phyloP scores from a whole-genome alignment of 2,329 filamentous ascomycete species.

The Tolypocladium guangdongense region DNA sequence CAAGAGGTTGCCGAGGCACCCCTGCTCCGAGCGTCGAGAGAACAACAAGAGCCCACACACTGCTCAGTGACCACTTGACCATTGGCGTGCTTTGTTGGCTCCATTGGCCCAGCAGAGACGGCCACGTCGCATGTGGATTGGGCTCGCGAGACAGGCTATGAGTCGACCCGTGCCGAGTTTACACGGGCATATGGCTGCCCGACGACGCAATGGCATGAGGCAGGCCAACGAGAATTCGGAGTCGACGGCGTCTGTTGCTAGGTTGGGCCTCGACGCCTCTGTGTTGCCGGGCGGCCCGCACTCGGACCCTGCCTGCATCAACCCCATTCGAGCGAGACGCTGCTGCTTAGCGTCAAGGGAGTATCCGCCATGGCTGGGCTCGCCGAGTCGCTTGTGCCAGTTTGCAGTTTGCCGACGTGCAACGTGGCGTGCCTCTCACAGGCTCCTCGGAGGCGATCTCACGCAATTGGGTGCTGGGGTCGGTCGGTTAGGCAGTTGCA shows the following conservation, averaged over 20 bases:
- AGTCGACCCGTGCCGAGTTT: slow-evolving; percentile 10
- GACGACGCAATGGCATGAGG: slow-evolving; percentile 9
- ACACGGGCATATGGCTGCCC: slow-evolving; percentile 16
- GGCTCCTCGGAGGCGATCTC: background rate
- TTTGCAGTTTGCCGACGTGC: slow-evolving; percentile 17
- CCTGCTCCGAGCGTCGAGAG: background rate
- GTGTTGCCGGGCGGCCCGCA: slow-evolving; percentile 2
- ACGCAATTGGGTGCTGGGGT: background rate
- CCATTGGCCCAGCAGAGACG: slow-evolving; percentile 16
- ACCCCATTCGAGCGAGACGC: slow-evolving; percentile 3
- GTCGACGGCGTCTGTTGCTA: background rate
- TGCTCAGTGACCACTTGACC: slow-evolving; percentile 2
- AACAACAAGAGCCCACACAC: slow-evolving; percentile 10
- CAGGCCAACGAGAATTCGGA: slow-evolving; percentile 1
- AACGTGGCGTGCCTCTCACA: slow-evolving; percentile 22
- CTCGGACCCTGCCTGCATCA: slow-evolving; percentile 1
- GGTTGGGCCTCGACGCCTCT: slow-evolving; percentile 8
- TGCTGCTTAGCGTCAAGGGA: slow-evolving; percentile 6
- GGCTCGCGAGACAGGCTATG: slow-evolving; percentile 8
- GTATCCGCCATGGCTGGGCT: slow-evolving; percentile 5
- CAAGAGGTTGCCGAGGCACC: background rate
- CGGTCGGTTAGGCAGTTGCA: background rate
- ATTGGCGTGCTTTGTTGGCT: slow-evolving; percentile 14
- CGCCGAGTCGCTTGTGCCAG: slow-evolving; percentile 3
- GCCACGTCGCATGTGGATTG: slow-evolving; percentile 20